Conservation (phyloP, 495 filamentous ascomycete genomes). For the Xylaria acuta region DNA sequence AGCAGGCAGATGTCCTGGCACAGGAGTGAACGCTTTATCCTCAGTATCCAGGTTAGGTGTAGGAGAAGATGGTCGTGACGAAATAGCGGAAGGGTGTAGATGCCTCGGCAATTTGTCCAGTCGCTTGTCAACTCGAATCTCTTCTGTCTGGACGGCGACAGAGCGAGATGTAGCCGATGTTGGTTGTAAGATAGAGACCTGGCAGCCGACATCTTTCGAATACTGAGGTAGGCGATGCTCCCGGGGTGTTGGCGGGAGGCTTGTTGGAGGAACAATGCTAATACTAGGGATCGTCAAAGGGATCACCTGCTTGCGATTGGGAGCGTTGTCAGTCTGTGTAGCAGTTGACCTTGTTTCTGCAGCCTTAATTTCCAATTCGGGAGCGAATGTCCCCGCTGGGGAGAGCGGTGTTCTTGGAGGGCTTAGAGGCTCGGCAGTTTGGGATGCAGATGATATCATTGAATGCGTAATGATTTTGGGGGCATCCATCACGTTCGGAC, state of each 20-base stretch:
- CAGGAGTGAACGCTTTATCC: conserved; percentile 52
- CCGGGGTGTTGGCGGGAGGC: conserved; percentile 59
- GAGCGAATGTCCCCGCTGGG: conserved; percentile 42
- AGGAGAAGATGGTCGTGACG: conserved; percentile 61
- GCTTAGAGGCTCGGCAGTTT: conserved; percentile 73
- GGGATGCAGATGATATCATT: conserved; percentile 75
- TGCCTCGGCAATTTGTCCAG: conserved; percentile 76
- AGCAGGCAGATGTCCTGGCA: conserved; percentile 57
- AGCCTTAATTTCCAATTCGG: conserved; percentile 31
- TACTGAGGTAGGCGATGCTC: conserved; percentile 60
- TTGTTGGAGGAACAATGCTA: conserved; percentile 64
- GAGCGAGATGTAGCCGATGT: conserved; percentile 59
- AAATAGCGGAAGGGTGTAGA: conserved; percentile 74
- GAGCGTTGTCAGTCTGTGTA: conserved; percentile 72
- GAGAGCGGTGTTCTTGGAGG: conserved; percentile 71
- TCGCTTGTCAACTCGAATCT: conserved; percentile 78
- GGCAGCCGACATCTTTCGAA: conserved; percentile 62
- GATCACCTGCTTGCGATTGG: conserved; percentile 40
- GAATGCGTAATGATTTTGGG: conserved; percentile 39
- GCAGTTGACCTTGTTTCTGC: conserved; percentile 54
- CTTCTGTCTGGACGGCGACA: conserved; percentile 84
- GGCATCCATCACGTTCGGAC: conserved; percentile 49
- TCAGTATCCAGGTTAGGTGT: conserved; percentile 42
- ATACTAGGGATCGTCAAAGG: conserved; percentile 63
- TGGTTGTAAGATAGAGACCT: conserved; percentile 52